Conservation (phyloP, 2,329 filamentous ascomycete genomes). For the Dothistroma septosporum region DNA sequence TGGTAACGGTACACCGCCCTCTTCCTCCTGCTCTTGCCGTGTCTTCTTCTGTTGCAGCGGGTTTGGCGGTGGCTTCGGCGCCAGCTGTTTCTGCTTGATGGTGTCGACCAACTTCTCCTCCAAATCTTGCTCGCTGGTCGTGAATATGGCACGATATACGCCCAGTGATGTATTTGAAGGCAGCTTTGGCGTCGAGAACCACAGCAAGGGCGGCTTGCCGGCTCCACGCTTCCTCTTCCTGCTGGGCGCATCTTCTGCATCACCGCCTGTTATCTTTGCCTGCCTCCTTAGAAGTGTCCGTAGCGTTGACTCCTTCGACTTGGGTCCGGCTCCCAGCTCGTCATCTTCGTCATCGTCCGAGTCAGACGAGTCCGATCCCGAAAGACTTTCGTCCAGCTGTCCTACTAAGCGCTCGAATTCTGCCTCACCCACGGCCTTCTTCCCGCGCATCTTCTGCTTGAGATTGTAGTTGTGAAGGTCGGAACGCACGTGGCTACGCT, state of each 20-base stretch:
- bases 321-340: slow-evolving; percentile 40
- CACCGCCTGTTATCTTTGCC: slow-evolving; percentile 63
- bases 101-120: slow-evolving; percentile 59
- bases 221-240: slow-evolving; percentile 52
- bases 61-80: slow-evolving; percentile 52
- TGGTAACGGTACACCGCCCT: slow-evolving; percentile 56
- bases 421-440: slow-evolving; percentile 65
- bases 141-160: slow-evolving; percentile 78
- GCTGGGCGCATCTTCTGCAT: slow-evolving; percentile 45
- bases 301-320: slow-evolving; percentile 64
- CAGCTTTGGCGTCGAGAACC: slow-evolving; percentile 74
- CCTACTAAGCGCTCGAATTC: slow-evolving; percentile 86
- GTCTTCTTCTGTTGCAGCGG: slow-evolving; percentile 42
- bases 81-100: slow-evolving; percentile 71
- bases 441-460: slow-evolving; percentile 79
- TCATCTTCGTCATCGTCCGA: slow-evolving; percentile 70
- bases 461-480: slow-evolving; percentile 93
- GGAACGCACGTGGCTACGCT: slow-evolving; percentile 79
- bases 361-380: slow-evolving; percentile 62
- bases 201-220: slow-evolving; percentile 72
- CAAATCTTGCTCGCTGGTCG: slow-evolving; percentile 64
- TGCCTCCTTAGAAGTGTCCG: slow-evolving; percentile 77
- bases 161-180: slow-evolving; percentile 78
- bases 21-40: slow-evolving; percentile 40
- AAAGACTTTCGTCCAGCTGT: slow-evolving; percentile 84